These are phyloP conservation scores for Neurospora sp. DNA, from an alignment of 495 filamentous ascomycete species.

Conservation along the genomic window DNA sequence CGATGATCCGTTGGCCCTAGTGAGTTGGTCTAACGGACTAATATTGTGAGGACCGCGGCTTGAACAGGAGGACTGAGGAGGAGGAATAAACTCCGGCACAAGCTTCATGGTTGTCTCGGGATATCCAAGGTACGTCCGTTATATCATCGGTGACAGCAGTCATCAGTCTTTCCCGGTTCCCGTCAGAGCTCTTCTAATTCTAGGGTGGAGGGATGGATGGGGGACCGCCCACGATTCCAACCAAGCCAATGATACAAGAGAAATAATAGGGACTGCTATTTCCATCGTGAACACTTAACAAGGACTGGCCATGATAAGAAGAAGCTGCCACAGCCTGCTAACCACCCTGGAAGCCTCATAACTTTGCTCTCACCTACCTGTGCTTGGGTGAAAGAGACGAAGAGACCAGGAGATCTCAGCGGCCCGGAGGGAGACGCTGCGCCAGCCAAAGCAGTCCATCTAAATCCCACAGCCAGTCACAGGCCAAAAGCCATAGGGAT, in stretches of 20 bases:
- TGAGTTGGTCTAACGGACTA: background rate
- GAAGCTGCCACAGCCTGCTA: background rate
- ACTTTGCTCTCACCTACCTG: background rate
- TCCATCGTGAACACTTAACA: background rate
- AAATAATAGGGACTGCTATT: slow-evolving; percentile 9
- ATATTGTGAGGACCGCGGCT: background rate
- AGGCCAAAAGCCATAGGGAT: background rate
- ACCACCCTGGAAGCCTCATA: background rate
- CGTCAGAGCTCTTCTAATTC: background rate
- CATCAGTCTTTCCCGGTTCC: background rate
- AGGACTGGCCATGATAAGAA: background rate
- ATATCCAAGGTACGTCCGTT: slow-evolving; percentile 11
- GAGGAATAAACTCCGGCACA: background rate
- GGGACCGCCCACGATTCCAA: background rate
- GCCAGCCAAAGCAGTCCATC: background rate
- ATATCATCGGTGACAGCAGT: slow-evolving; percentile 6
- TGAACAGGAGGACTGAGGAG: background rate
- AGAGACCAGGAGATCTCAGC: background rate
- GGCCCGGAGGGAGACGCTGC: background rate
- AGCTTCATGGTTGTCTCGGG: slow-evolving; percentile 11
- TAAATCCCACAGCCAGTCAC: background rate
- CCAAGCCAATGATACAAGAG: slow-evolving; percentile 10
- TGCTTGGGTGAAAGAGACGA: background rate
- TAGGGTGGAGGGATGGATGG: background rate
- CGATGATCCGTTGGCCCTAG: background rate